Conservation (phyloP, 371 early-diverging fungal species). For the Rhizopus stolonifer region DNA sequence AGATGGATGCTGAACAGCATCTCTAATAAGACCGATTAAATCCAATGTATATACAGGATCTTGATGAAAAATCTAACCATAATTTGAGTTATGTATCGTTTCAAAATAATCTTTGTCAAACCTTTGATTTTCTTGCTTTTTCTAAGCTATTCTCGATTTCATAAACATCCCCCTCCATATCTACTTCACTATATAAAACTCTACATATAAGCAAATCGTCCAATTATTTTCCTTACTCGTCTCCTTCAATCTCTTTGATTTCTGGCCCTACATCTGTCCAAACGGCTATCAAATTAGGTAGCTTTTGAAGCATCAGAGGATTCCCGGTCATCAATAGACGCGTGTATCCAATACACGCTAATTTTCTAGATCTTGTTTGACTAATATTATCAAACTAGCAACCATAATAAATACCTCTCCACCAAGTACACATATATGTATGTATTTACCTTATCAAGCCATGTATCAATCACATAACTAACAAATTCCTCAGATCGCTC, state of each 20-base stretch:
- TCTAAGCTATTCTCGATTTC: slow-evolving; percentile 61
- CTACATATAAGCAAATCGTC: slow-evolving; percentile 21
- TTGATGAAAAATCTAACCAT: slow-evolving; percentile 40
- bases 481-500: slow-evolving; percentile 46
- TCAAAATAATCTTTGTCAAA: too few relatives aligned
- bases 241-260: slow-evolving; percentile 57
- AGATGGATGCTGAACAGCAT: slow-evolving; percentile 33
- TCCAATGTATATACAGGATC: slow-evolving; percentile 63
- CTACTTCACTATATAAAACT: slow-evolving; percentile 64
- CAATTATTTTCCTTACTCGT: slow-evolving; percentile 44
- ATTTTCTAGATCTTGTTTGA: slow-evolving; percentile 70
- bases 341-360: slow-evolving; percentile 71
- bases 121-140: slow-evolving; percentile 39
- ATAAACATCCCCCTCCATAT: slow-evolving; percentile 54
- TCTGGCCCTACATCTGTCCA: slow-evolving; percentile 69
- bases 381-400: slow-evolving; percentile 74
- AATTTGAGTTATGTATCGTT: background rate
- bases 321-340: slow-evolving; percentile 58
- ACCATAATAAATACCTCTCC: slow-evolving; percentile 1
- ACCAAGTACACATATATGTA: too few relatives aligned
- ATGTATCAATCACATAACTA: slow-evolving; percentile 50
- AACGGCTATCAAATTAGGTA: slow-evolving; percentile 58
- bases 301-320: slow-evolving; percentile 38
- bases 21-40: slow-evolving; percentile 49
- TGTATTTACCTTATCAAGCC: slow-evolving; percentile 80